Evolutionary conservation across 768 basidiomycete species (phyloP).

Genomic region (Termitomyces sp.): DNA sequence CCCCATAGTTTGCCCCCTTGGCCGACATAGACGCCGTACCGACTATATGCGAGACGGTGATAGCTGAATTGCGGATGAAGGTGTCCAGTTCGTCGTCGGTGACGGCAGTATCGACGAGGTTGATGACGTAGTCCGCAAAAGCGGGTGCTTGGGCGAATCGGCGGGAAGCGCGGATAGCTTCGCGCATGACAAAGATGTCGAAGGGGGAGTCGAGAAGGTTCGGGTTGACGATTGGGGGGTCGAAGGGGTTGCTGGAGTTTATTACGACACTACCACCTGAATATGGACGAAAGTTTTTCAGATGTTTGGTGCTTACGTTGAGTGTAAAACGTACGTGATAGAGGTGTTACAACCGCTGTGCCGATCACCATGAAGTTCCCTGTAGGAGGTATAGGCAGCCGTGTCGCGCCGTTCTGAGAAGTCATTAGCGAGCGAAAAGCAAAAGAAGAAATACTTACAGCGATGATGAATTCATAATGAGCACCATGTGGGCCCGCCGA

Average conservation of each 20-base stretch:
- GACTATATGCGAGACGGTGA: constrained; percentile 27
- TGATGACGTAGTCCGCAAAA: constrained; percentile 21
- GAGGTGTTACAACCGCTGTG: constrained; percentile 20
- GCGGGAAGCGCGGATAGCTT: constrained; percentile 19
- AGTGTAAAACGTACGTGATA: constrained; percentile 18
- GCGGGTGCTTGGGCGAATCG: constrained; percentile 20
- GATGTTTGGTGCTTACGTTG: too few relatives aligned
- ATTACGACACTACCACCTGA: constrained; percentile 26
- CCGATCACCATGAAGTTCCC: constrained; percentile 23
- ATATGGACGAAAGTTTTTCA: neutral
- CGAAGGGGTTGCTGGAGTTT: constrained; percentile 37
- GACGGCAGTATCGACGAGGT: constrained; percentile 17
- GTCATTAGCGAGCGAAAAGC: neutral
- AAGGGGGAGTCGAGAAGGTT: constrained; percentile 31
- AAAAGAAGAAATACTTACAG: constrained; percentile 17
- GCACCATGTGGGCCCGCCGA: constrained; percentile 20
- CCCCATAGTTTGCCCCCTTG: constrained; percentile 20
- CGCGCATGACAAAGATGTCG: constrained; percentile 22
- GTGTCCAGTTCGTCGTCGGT: constrained; percentile 24
- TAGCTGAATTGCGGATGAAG: constrained; percentile 18
- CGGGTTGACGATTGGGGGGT: constrained; percentile 41
- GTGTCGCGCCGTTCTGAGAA: constrained; percentile 17
- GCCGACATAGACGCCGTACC: constrained; percentile 30
- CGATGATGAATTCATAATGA: constrained; percentile 25
- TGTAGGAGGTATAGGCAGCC: constrained; percentile 17